Conservation (phyloP, 116 monocot genomes). For the Phalaenopsis hybrid region DNA sequence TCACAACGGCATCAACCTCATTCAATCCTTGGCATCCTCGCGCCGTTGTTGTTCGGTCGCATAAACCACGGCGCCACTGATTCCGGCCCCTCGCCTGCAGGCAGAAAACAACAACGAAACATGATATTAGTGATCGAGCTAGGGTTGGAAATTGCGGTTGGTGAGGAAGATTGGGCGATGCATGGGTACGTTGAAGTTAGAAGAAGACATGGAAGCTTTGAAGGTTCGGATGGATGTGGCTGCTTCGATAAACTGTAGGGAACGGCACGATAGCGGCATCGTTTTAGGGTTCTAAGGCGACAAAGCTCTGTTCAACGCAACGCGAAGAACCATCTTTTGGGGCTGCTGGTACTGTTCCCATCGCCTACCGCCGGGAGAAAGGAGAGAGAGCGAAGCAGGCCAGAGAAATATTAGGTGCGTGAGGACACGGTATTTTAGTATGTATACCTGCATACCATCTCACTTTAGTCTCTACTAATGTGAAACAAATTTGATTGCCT, state of each 20-base stretch:
- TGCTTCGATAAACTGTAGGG: background rate
- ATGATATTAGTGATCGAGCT: background rate
- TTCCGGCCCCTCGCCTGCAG: too few relatives aligned
- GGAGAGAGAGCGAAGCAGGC: too few relatives aligned
- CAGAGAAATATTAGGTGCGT: too few relatives aligned
- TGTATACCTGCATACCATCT: too few relatives aligned
- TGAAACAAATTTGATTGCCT: too few relatives aligned
- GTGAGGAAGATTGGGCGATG: background rate
- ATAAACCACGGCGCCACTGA: slow-evolving; percentile 21
- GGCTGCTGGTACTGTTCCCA: background rate
- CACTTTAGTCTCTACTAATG: too few relatives aligned
- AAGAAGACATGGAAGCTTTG: slow-evolving; percentile 10
- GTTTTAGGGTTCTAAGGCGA: background rate
- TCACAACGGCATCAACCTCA: slow-evolving; percentile 3
- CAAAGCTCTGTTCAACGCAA: background rate
- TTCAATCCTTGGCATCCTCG: background rate
- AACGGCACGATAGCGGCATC: background rate
- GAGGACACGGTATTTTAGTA: too few relatives aligned
- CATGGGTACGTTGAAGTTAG: slow-evolving; percentile 8
- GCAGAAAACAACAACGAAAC: background rate
- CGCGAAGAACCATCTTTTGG: background rate
- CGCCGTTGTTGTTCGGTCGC: background rate
- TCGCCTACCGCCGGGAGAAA: background rate
- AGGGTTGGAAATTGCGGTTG: background rate
- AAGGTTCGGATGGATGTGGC: background rate